Base-by-base conservation (phyloP, 305 asterid species). In the Rubia balearica region DNA sequence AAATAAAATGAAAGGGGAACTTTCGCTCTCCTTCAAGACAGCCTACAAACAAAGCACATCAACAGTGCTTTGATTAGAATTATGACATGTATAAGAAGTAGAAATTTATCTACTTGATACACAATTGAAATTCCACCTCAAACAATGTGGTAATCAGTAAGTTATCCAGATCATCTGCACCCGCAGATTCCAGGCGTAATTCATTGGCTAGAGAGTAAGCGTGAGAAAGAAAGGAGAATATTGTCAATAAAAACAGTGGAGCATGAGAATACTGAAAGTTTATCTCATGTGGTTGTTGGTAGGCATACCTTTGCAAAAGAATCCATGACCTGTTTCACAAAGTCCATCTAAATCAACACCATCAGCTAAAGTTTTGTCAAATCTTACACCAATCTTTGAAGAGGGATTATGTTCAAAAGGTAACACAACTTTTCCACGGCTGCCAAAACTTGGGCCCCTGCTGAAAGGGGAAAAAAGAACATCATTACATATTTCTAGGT, bases 261-360 rank as follows among this genome's bases (percentile, higher is more conserved):
- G 33, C 53, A 75, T 2, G 38, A 46, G 48, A 64, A 41, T 11
- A 24, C 30, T 41, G 2, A 27, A 53, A 46, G 13, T 42, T 57
- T 17, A 57, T 40, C 55, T 19, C 33, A 36, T 36, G 14, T 19
- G 21, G 64, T 10, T 19, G n/a, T 56, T 45, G 80, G 67, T 62
- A 66, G 79, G 65, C 56, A 79, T 83, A 90, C 97, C 96, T 68
- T 82, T 83, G 87, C 97, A 90, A 82, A 90, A 90, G 89, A 87
- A 90, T 61, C 97, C 96, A 79, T 89, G 85, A 42, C 90, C 95
- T 70, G 69, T 83, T 70, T 84, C 95, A 73, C 97, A 89, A 59
- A 81, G 87, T 70, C 95, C 94, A 68, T 94, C 97, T 33, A 90
- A 81, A 83, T 90, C 96, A 75, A 90, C 90, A 75, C 97, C 97